Evolutionary conservation across 2,329 filamentous ascomycete genomes (phyloP).

Genomic region (Pestalotiopsis sp.): DNA sequence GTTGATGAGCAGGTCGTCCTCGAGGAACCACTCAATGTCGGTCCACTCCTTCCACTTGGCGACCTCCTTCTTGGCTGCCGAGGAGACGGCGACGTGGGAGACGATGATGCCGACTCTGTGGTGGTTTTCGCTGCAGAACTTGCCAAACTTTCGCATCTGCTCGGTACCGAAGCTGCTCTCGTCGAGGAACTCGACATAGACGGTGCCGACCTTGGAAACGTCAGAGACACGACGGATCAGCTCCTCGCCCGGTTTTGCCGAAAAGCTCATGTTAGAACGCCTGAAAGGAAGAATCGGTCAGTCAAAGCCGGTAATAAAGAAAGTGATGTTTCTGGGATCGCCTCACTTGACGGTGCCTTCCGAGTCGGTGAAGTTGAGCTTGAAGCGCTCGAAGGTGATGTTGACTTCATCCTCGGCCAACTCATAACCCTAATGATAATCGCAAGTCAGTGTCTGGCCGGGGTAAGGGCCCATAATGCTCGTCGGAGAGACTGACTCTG

Average conservation of each 20-base stretch:
- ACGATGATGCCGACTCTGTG: conserved; percentile 92
- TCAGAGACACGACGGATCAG: conserved; percentile 88
- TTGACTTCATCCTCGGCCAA: conserved; percentile 86
- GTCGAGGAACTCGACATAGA: conserved; percentile 89
- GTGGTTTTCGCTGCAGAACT: conserved; percentile 76
- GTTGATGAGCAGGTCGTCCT: conserved; percentile 95
- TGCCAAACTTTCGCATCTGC: conserved; percentile 88
- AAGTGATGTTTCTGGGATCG: background rate
- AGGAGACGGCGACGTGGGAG: conserved; percentile 78
- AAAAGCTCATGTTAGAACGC: conserved; percentile 83
- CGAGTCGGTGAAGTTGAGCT: conserved; percentile 68
- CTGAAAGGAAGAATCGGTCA: conserved; percentile 46
- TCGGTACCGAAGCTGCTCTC: conserved; percentile 84
- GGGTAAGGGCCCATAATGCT: background rate
- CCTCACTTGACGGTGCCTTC: conserved; percentile 78
- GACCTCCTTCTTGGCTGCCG: conserved; percentile 86
- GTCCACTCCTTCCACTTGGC: conserved; percentile 74
- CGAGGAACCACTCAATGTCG: conserved; percentile 91
- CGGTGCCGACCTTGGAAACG: conserved; percentile 77
- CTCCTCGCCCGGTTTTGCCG: conserved; percentile 77
- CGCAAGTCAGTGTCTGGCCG: conserved; percentile 21
- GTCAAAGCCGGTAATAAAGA: background rate
- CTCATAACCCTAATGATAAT: conserved; percentile 76
- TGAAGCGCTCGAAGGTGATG: conserved; percentile 84
- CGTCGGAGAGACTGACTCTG: conserved; percentile 17